Evolutionary conservation across 2,329 filamentous ascomycete species (phyloP), one percentile per base, ranked within the genome.

Genomic region (Aureobasidium namibiae): DNA sequence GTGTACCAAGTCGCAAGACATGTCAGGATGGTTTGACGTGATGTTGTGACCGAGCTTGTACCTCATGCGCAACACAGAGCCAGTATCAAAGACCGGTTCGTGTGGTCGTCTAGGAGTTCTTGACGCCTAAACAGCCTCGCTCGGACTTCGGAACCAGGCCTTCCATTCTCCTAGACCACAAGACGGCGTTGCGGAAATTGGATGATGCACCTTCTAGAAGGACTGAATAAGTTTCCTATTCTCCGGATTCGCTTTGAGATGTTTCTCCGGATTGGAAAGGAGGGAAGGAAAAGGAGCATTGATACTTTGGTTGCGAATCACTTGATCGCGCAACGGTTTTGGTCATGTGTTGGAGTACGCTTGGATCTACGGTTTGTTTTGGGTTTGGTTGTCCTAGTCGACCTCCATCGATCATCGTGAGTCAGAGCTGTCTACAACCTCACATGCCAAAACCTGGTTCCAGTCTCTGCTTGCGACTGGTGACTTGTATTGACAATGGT

Each of bases 71-170:
- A 56, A n/a, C 11, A 34, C 31, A 23, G 16, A 42, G 13, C 11
- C 39, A 26, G 10, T 29, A 10, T 23, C 26, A 8, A 34, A 36
- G 39, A 45, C 13, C 26, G 18, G 39, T 56, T 56, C 52, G 52
- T n/a, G 24, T 54, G 16, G 50, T 54, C 18, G 50, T n/a, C 24
- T 38, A 18, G 26, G 38, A 7, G 38, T 54, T 21, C 38, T 45
- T 34, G 52, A 45, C 52, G 52, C 52, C 52, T 56, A 10, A 45
- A 26, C n/a, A 18, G 24, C 7, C 23, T 29, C 24, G 52, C 52
- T 56, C 31, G 52, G 52, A 45, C 52, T 18, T 21, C 39, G 29
- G 52, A 34, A 56, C n/a, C 23, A 56, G 52, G 39, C 52, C 39
- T 36, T 44, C 29, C 38, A 29, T 42, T n/a, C 52, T 39, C 21